phyloP scores from a whole-genome alignment of 148 eudicot genomes.

The Rhododendron molle region DNA sequence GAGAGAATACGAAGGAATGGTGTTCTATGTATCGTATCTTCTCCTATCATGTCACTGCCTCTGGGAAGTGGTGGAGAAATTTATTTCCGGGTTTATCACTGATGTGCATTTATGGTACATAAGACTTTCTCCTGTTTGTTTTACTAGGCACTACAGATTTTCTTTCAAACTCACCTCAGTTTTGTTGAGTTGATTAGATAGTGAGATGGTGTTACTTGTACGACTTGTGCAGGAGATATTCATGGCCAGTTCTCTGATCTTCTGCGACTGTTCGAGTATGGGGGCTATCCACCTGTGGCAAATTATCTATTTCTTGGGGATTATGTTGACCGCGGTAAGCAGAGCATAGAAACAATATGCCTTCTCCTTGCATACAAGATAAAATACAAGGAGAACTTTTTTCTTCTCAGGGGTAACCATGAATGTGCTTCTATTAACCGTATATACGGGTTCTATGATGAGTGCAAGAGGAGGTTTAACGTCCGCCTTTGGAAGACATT shows the following conservation, averaged over 20 bases:
- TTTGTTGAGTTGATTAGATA: constrained; percentile 11
- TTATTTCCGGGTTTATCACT: neutral
- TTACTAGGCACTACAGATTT: neutral
- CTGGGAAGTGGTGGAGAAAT: neutral
- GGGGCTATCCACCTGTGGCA: constrained; percentile 73
- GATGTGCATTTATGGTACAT: neutral
- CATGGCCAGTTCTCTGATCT: constrained; percentile 81
- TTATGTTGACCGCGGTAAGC: constrained; percentile 87
- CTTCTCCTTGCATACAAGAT: constrained; percentile 81
- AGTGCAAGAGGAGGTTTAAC: constrained; percentile 82
- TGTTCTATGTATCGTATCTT: neutral
- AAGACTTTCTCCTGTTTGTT: neutral
- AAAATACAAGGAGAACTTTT: constrained; percentile 78
- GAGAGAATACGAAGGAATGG: neutral
- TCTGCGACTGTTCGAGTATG: constrained; percentile 79
- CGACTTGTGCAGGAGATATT: constrained; percentile 52
- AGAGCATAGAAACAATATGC: constrained; percentile 78
- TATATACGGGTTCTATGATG: constrained; percentile 76
- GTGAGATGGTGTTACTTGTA: constrained; percentile 4
- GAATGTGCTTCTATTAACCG: constrained; percentile 84
- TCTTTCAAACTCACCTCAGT: neutral
- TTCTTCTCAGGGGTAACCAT: constrained; percentile 81
- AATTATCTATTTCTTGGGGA: constrained; percentile 77
- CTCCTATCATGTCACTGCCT: neutral
- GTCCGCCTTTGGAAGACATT: constrained; percentile 75